These are phyloP conservation scores for Penicillium griseofulvum DNA, from an alignment of 2,329 filamentous ascomycete species.

Conservation along the genomic window DNA sequence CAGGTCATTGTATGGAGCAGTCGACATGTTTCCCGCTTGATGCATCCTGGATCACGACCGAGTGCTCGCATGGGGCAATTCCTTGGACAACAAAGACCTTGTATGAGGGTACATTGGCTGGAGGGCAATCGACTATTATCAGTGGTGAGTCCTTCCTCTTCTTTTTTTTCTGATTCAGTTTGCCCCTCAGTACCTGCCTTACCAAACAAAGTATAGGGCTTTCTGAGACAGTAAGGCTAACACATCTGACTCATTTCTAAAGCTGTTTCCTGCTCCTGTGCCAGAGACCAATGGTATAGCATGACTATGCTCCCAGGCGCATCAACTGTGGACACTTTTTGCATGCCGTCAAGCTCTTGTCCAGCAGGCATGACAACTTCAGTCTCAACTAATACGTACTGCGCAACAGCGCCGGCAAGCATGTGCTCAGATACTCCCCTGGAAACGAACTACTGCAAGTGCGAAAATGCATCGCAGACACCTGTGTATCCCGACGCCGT, in stretches of 20 bases:
- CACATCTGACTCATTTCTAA: neutral
- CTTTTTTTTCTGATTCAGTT: neutral
- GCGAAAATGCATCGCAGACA: conserved; percentile 14
- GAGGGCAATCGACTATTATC: conserved; percentile 18
- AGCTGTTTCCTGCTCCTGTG: conserved; percentile 26
- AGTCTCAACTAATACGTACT: conserved; percentile 17
- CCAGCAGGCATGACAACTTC: conserved; percentile 27
- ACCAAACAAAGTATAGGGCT: too few relatives aligned
- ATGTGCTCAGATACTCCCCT: conserved; percentile 13
- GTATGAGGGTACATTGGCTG: conserved; percentile 21
- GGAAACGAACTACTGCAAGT: conserved; percentile 19
- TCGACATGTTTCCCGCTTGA: conserved; percentile 24
- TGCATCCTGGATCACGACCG: conserved; percentile 24
- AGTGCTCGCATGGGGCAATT: conserved; percentile 24
- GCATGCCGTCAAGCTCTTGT: conserved; percentile 24
- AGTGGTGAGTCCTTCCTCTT: conserved; percentile 13
- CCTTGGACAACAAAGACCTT: conserved; percentile 21
- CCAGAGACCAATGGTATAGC: conserved; percentile 25
- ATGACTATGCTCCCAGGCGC: conserved; percentile 8
- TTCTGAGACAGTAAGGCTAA: neutral
- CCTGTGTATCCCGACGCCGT: conserved; percentile 19
- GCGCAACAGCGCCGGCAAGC: conserved; percentile 15
- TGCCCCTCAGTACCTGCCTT: neutral
- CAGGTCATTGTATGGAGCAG: conserved; percentile 23
- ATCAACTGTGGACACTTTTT: conserved; percentile 19